phyloP scores from a whole-genome alignment of 129 eudicot genomes.

The Chrysanthemum seticuspe region DNA sequence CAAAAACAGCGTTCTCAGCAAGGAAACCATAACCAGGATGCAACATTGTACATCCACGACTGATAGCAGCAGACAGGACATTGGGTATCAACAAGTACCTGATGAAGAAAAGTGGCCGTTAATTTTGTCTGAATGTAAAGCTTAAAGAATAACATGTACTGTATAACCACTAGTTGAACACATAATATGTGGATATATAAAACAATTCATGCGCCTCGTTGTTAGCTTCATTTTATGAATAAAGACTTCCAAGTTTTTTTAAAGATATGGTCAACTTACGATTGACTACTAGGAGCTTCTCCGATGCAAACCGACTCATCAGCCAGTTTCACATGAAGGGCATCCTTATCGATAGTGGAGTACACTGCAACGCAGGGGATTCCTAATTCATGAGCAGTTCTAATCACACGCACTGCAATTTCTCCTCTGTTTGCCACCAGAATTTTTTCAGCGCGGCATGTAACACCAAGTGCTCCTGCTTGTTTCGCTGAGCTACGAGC shows the following conservation, averaged over 20 bases:
- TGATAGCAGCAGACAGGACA: constrained; percentile 87
- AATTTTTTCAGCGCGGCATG: constrained; percentile 68
- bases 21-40: constrained; percentile 99
- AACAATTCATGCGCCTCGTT: neutral
- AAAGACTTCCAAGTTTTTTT: neutral
- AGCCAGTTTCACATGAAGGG: constrained; percentile 96
- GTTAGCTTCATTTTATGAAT: neutral
- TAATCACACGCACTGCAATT: constrained; percentile 93
- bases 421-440: constrained; percentile 99
- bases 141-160: neutral
- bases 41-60: constrained; percentile 93
- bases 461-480: constrained; percentile 66
- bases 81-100: constrained; percentile 85
- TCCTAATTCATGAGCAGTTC: constrained; percentile 97
- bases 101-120: constrained; percentile 5
- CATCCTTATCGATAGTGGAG: constrained; percentile 97
- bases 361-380: constrained; percentile 98
- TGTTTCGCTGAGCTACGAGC: constrained; percentile 43
- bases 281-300: constrained; percentile 97
- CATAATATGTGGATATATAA: neutral
- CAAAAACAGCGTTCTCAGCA: constrained; percentile 87
- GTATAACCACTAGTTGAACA: neutral
- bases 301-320: constrained; percentile 98
- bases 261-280: constrained; percentile 54
- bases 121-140: too few relatives aligned